Conservation (phyloP, 2,329 filamentous ascomycete genomes). For the Ophiosphaerella korrae region DNA sequence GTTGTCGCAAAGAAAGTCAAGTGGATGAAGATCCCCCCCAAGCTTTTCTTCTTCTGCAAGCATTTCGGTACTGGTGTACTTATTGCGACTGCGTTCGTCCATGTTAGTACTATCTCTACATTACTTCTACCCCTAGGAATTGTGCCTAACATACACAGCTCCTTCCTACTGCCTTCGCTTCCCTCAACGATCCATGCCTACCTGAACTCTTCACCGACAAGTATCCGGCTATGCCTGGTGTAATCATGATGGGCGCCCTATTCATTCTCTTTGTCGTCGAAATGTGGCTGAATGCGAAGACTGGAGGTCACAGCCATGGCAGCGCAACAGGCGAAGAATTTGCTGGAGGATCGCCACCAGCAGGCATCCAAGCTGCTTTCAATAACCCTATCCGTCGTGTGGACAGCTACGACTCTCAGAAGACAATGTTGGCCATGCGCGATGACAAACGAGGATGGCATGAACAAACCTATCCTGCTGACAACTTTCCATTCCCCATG, state of each 20-base stretch:
- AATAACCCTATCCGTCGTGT: conserved; percentile 36
- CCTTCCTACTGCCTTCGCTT: conserved; percentile 64
- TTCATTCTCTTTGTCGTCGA: conserved; percentile 67
- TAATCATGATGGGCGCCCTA: conserved; percentile 68
- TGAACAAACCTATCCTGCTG: conserved; percentile 35
- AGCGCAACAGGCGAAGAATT: conserved; percentile 57
- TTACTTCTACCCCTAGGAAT: not conserved
- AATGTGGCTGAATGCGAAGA: conserved; percentile 65
- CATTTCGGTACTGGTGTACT: conserved; percentile 75
- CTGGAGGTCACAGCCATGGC: conserved; percentile 64
- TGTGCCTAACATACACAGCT: conserved; percentile 42
- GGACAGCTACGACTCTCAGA: conserved; percentile 44
- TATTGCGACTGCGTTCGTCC: conserved; percentile 85
- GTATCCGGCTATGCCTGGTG: conserved; percentile 66
- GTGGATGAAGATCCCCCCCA: conserved; percentile 63
- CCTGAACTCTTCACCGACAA: conserved; percentile 64
- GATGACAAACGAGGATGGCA: conserved; percentile 43
- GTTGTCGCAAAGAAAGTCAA: conserved; percentile 57
- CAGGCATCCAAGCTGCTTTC: conserved; percentile 37
- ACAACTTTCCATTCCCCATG: conserved; percentile 39
- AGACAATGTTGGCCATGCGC: conserved; percentile 39
- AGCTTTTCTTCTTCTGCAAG: conserved; percentile 66
- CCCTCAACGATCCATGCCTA: conserved; percentile 56
- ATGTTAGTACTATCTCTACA: conserved; percentile 47
- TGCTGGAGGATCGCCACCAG: conserved; percentile 20